Evolutionary conservation across 108 stramenopile species (phyloP), one percentile per base, ranked within the genome.

Genomic region (Craspedostauros australis): DNA sequence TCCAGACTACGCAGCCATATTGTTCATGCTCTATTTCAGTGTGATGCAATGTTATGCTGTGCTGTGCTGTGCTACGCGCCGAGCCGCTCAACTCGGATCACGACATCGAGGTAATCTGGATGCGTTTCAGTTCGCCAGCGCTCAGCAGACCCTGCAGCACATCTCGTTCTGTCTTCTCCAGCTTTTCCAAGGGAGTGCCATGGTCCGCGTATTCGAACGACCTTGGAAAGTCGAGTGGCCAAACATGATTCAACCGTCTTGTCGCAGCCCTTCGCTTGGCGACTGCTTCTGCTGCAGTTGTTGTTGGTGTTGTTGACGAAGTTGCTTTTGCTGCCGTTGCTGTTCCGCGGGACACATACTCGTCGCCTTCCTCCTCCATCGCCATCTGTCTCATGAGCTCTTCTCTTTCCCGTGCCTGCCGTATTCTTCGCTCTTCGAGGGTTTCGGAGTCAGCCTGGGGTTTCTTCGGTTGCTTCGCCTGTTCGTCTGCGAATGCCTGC

Each of bases 321-420:
- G 4, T 41, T 32, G 40, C 38, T 29, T 46, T 44, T 34, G 31
- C 29, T 31, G 3, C 16, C 43, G 19, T 24, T 18, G 20, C 19
- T 19, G 19, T 39, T 15, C 12, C 26, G 14, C 39, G 27, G 28
- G 36, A 4, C 22, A 0, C 28, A 22, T 4, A 46, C 6, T 5
- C 54, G 39, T 38, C 66, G 18, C 51, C 61, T 8, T 64, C 50
- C 41, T 72, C 70, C 36, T 77, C 66, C 37, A 70, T 40, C 46
- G 83, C 79, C 79, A 91, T 84, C 54, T 76, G 40, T 30, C 85
- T 62, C 47, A 82, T 51, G 4, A 87, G 46, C 7, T 40, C 34
- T 60, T 91, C 85, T 25, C 89, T 68, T 62, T 91, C 89, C 7
- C 69, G 83, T 4, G 77, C 84, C 54, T 81, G 89, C 24, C 85